phyloP scores from a whole-genome alignment of 805 yeast species.

The Blastobotrys americana region DNA sequence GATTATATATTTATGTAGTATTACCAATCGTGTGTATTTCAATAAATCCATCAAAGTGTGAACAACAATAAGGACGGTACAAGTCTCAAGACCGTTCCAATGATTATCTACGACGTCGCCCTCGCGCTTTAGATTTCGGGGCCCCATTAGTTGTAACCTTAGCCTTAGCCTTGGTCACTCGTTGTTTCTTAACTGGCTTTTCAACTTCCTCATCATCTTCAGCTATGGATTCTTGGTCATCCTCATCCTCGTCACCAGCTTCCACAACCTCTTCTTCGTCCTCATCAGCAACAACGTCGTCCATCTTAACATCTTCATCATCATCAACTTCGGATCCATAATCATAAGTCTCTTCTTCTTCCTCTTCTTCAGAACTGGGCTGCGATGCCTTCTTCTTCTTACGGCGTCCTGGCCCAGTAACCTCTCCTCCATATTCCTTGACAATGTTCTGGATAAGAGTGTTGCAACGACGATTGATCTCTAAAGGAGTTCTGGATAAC shows the following conservation, averaged over 20 bases:
- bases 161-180: constrained; percentile 1
- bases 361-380: constrained; percentile 1
- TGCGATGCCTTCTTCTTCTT: constrained; percentile 5
- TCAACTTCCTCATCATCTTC: constrained; percentile 1
- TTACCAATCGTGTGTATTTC: too few relatives aligned
- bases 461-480: constrained; percentile 72
- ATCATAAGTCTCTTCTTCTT: constrained; percentile 14
- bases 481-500: constrained; percentile 69
- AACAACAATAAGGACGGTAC: too few relatives aligned
- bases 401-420: constrained; percentile 11
- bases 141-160: too few relatives aligned
- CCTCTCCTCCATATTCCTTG: constrained; percentile 50
- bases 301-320: constrained; percentile 9
- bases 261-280: constrained; percentile 3
- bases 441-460: constrained; percentile 69
- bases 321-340: constrained; percentile 10
- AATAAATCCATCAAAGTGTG: too few relatives aligned
- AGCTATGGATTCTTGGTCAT: neutral
- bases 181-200: neutral
- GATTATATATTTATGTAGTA: too few relatives aligned
- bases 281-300: constrained; percentile 1
- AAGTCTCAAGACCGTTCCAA: too few relatives aligned
- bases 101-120: too few relatives aligned
- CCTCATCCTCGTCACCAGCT: constrained; percentile 1
- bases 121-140: too few relatives aligned